A percentile compares a stretch with the other conserved stretches of the same genome.
phyloP scores from a whole-genome alignment of 2,329 filamentous ascomycete genomes.

The Dissoconium aciculare region DNA sequence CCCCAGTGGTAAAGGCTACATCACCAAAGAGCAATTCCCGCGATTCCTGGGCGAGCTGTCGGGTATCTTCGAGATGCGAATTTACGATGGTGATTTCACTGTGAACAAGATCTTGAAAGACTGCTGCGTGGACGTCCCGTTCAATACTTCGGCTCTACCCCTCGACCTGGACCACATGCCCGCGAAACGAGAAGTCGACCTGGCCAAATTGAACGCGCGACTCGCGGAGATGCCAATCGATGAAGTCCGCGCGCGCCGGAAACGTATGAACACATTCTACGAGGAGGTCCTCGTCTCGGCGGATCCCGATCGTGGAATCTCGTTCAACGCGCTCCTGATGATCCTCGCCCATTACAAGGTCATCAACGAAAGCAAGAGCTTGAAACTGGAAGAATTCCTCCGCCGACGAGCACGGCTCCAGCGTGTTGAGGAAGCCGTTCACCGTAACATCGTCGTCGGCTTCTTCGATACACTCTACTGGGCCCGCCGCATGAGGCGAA shows the following conservation, averaged over 20 bases:
- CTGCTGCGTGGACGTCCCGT: slow-evolving; percentile 43
- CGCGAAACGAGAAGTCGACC: slow-evolving; percentile 43
- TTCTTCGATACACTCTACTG: slow-evolving; percentile 95
- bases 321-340: slow-evolving; percentile 85
- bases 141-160: slow-evolving; percentile 36
- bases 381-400: slow-evolving; percentile 88
- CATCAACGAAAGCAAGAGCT: slow-evolving; percentile 91
- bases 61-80: slow-evolving; percentile 91
- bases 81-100: slow-evolving; percentile 83
- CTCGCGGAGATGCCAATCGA: slow-evolving; percentile 58
- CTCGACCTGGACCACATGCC: slow-evolving; percentile 26
- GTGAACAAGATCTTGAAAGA: slow-evolving; percentile 78
- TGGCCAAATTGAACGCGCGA: slow-evolving; percentile 59
- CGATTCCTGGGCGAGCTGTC: slow-evolving; percentile 78
- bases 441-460: slow-evolving; percentile 74
- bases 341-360: slow-evolving; percentile 97
- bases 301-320: slow-evolving; percentile 76
- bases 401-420: slow-evolving; percentile 79
- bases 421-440: slow-evolving; percentile 86
- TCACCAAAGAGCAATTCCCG: slow-evolving; percentile 78
- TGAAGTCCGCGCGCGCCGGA: slow-evolving; percentile 59
- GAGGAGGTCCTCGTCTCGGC: slow-evolving; percentile 91
- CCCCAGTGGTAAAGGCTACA: slow-evolving; percentile 79
- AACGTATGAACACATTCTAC: slow-evolving; percentile 84
- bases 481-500: slow-evolving; percentile 64